A percentile compares a stretch with the other conserved stretches of the same genome.
phyloP scores from a whole-genome alignment of 192 early-diverging fungal species.

The Coemansia sp. region DNA sequence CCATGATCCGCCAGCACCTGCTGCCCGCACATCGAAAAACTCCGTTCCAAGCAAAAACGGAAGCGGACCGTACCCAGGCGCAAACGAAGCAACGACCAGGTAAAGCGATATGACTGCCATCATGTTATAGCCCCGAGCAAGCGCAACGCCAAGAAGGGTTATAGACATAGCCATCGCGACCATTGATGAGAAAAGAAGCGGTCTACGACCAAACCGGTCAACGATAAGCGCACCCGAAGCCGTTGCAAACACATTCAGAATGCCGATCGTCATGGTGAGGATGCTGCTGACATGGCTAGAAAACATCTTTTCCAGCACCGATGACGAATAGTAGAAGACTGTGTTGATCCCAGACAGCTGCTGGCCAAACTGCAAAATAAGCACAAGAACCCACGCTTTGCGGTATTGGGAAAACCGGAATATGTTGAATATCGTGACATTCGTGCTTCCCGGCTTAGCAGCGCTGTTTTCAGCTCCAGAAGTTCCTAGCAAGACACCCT shows the following conservation, averaged over 20 bases:
- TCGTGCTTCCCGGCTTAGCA: conserved; percentile 11
- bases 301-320: conserved; percentile 67
- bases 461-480: not conserved
- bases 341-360: conserved; percentile 96
- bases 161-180: conserved; percentile 63
- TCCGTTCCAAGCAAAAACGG: conserved; percentile 53
- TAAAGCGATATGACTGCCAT: conserved; percentile 69
- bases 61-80: conserved; percentile 50
- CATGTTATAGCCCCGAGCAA: conserved; percentile 70
- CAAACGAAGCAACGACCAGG: conserved; percentile 50
- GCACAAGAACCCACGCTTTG: conserved; percentile 63
- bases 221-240: conserved; percentile 69
- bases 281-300: conserved; percentile 64
- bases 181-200: conserved; percentile 70
- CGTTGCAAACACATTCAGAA: conserved; percentile 78
- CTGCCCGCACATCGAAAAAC: conserved; percentile 45
- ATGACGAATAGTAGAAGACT: conserved; percentile 82
- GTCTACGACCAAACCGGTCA: conserved; percentile 75
- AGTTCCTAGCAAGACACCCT: not conserved
- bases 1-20: conserved; percentile 46
- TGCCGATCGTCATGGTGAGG: conserved; percentile 73
- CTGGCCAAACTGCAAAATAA: conserved; percentile 76
- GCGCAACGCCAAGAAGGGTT: conserved; percentile 60
- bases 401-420: conserved; percentile 57
- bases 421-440: conserved; percentile 49